Base-by-base conservation (phyloP, 495 filamentous ascomycete species). In the Sphaerosporella brunnea region DNA sequence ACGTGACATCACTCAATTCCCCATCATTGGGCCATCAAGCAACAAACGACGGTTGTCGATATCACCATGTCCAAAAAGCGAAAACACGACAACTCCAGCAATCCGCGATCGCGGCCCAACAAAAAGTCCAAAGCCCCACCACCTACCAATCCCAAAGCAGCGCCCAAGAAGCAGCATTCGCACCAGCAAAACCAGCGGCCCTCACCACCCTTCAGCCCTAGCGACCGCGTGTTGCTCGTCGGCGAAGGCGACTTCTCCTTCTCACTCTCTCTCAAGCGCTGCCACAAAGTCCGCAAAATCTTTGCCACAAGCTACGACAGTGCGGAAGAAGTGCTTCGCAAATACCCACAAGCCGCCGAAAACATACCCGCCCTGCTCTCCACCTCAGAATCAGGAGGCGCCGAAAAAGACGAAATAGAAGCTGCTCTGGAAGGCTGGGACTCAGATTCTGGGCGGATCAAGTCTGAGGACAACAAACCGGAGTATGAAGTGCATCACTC, bases 241-340 rank as follows among this genome's bases (percentile, higher is more conserved):
- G 90, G 88, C 41, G 88, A 97, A 67, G 88, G 82, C 68, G 87
- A 97, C 60, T 86, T 97, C 60, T 88, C 82, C 47, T 95, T 94
- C 63, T 75, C 86, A 15, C 73, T 70, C 49, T 82, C 81, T 0
- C 68, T 96, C 11, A 69, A 79, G 48, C 66, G 69, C 23, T 72
- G 82, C 60, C 81, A 93, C 65, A 35, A 28, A 34, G 26, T 24
- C 4, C 16, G 30, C 15, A 42, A 36, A 15, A 28, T 57, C 20
- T 37, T 46, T 11, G 75, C 75, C 3, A 81, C 78, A 19, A 70
- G 71, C 56, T 76, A 73, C 52, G 79, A 84, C 59, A 65, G 62
- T 15, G 59, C 66, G 44, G 64, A 64, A n/a, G 55, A 53, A 0
- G 66, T 77, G 3, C 61, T 69, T 30, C 69, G 74, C 49, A 66